Percentiles rank a stretch among this genome's conserved stretches.
Evolutionary conservation across 805 yeast species (phyloP).

Genomic region (Candida xyloterini): DNA sequence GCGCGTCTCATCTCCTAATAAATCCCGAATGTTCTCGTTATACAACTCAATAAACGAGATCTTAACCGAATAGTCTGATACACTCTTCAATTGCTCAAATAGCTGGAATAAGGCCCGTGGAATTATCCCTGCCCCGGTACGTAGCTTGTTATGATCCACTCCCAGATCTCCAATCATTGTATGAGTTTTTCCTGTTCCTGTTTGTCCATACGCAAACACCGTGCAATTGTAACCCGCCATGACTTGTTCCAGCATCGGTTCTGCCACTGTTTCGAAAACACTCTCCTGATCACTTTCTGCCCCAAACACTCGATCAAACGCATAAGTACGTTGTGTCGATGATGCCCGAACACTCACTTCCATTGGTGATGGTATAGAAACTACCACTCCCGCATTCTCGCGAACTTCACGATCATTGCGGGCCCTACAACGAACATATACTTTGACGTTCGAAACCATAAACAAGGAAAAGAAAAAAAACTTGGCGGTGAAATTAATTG

Average conservation of each 20-base stretch:
- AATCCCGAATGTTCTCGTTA: constrained; percentile 80
- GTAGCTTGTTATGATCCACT: constrained; percentile 30
- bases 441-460: constrained; percentile 45
- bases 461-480: constrained; percentile 4
- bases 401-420: constrained; percentile 55
- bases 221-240: constrained; percentile 78
- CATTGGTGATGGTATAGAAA: constrained; percentile 46
- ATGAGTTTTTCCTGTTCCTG: constrained; percentile 86
- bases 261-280: constrained; percentile 65
- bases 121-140: constrained; percentile 58
- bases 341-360: constrained; percentile 49
- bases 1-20: constrained; percentile 52
- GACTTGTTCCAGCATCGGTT: constrained; percentile 62
- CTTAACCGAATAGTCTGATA: constrained; percentile 63
- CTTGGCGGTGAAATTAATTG: constrained; percentile 2
- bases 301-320: constrained; percentile 80
- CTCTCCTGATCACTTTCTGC: constrained; percentile 71
- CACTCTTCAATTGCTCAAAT: constrained; percentile 45
- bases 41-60: constrained; percentile 83
- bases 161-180: constrained; percentile 71
- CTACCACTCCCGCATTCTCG: constrained; percentile 59
- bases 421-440: constrained; percentile 63
- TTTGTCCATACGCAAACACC: constrained; percentile 73
- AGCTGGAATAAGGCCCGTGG: constrained; percentile 57
- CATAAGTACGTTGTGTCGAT: constrained; percentile 50